Base-by-base conservation (phyloP, 2,329 filamentous ascomycete genomes). In the Zymoseptoria crescenta region DNA sequence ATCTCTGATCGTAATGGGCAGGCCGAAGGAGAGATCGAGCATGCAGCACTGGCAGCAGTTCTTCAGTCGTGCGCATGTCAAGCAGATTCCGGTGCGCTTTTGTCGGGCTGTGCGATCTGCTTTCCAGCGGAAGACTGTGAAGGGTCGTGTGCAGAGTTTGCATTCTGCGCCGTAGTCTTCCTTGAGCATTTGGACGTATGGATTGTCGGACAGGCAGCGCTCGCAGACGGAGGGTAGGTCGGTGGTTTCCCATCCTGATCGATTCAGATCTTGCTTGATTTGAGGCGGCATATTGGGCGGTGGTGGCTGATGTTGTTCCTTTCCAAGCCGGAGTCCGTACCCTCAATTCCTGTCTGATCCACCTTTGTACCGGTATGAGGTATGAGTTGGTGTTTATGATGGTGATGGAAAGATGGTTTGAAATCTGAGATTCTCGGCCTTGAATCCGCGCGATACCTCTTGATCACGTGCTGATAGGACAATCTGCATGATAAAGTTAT, bases 41-140 rank as follows among this genome's bases (percentile, higher is more conserved):
- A 97, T 97, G 79, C 94, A 99, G 77, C 88, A 93, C 79, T 99
- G 94, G 72, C 94, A 99, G 79, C 94, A 97, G 79, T 99, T 99
- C 77, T 99, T 99, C 66, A 97, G 82, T 51, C 94, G 88, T 21
- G 94, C 93, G 79, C 94, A 99, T 49, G 94, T 99, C 24, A 99
- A 81, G 75, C 94, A 99, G 69, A 97, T 95, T 69, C 90, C 96
- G 57, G 93, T 97, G 66, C 89, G 87, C 77, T 95, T 96, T 74
- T 93, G 92, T 62, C 92, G 89, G 27, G 91, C 86, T 2, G 92
- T 94, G 59, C 94, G 89, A 73, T 96, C 92, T 64, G 89, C 87
- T 69, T 93, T 93, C 93, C 93, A 99, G 68, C 87, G 85, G 74
- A 99, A 99, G 56, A 97, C 83, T 27, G 94, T 97, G 71, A 96